A percentile compares a stretch with the other conserved stretches of the same genome.
phyloP scores from a whole-genome alignment of 306 rosid species.

The Vigna unguiculata region DNA sequence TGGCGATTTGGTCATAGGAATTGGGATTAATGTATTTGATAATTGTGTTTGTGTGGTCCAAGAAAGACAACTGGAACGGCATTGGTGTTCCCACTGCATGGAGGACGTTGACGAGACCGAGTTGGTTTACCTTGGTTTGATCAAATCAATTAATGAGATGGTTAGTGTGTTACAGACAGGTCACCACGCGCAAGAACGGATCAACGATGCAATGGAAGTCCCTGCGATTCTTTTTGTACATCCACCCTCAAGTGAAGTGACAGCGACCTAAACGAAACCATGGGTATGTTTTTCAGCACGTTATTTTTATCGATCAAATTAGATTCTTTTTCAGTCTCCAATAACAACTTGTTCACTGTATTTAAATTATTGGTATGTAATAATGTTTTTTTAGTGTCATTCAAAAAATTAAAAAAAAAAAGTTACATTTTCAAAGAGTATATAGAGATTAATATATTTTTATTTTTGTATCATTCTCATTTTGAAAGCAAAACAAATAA shows the following conservation, averaged over 20 bases:
- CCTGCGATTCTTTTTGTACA: neutral
- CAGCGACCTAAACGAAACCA: too few relatives aligned
- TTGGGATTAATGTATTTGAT: neutral
- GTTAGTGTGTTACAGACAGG: neutral
- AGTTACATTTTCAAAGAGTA: too few relatives aligned
- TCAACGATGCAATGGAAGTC: neutral
- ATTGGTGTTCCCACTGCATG: slow-evolving; percentile 20
- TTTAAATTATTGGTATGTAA: too few relatives aligned
- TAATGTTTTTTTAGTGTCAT: too few relatives aligned
- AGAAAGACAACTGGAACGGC: slow-evolving; percentile 27
- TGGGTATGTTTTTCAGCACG: neutral
- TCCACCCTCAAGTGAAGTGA: neutral
- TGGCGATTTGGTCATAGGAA: slow-evolving; percentile 2
- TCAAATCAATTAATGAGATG: neutral
- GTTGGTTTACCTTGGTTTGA: neutral
- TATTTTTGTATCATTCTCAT: too few relatives aligned
- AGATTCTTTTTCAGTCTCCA: too few relatives aligned
- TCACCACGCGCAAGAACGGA: neutral
- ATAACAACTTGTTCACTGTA: too few relatives aligned
- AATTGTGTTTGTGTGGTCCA: slow-evolving; percentile 4
- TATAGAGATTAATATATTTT: too few relatives aligned
- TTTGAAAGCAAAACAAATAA: too few relatives aligned
- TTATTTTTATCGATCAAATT: too few relatives aligned
- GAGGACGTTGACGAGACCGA: slow-evolving; percentile 22
- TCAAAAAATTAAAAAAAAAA: too few relatives aligned